phyloP scores from a whole-genome alignment of 164 flowering plant species.

The Macadamia integrifolia region DNA sequence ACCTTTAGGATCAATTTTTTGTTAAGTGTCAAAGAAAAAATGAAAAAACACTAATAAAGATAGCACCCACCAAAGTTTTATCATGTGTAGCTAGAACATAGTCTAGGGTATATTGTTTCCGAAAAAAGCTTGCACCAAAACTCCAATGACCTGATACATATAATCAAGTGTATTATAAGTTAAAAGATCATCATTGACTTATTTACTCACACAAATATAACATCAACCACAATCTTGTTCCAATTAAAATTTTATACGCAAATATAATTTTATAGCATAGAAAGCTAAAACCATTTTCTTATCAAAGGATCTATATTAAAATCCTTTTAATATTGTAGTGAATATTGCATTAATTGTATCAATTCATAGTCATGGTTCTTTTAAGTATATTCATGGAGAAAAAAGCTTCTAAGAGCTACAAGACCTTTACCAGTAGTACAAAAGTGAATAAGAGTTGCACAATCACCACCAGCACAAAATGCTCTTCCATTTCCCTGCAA shows the following conservation, averaged over 20 bases:
- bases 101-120: slow-evolving; percentile 45
- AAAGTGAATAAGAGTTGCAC: slow-evolving; percentile 47
- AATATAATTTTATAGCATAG: background rate
- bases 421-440: slow-evolving; percentile 31
- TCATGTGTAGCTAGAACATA: slow-evolving; percentile 60
- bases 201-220: no score
- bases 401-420: no score
- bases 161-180: no score
- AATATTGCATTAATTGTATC: no score
- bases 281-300: no score
- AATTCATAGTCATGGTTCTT: no score
- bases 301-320: no score
- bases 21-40: background rate
- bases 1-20: slow-evolving; percentile 5
- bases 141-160: slow-evolving; percentile 50
- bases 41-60: background rate
- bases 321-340: no score
- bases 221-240: no score
- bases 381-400: no score
- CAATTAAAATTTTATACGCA: no score
- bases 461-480: slow-evolving; percentile 84
- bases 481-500: slow-evolving; percentile 64
- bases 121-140: slow-evolving; percentile 42
- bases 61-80: slow-evolving; percentile 50
- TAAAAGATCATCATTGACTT: no score